These are phyloP conservation scores for Ceratocystis cubensis DNA, from an alignment of 2,329 filamentous ascomycete species.

Conservation along the genomic window DNA sequence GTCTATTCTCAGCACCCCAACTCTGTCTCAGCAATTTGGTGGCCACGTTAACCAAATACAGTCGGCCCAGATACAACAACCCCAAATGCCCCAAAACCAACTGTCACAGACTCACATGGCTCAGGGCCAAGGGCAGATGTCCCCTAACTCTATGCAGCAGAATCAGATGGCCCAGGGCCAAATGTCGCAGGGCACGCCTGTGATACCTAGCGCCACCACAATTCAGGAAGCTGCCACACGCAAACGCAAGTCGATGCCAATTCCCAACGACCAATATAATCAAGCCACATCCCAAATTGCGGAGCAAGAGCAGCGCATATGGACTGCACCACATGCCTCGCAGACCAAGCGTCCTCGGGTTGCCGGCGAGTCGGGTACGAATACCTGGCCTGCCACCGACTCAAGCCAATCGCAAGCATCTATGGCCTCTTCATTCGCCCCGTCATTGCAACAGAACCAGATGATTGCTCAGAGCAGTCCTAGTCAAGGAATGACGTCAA, in stretches of 20 bases:
- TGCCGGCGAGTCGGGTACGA: slow-evolving; percentile 12
- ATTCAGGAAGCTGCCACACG: slow-evolving; percentile 17
- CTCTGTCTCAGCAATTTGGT: slow-evolving; percentile 10
- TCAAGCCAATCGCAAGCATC: slow-evolving; percentile 13
- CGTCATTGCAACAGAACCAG: slow-evolving; percentile 17
- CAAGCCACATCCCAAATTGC: slow-evolving; percentile 10
- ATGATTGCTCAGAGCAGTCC: slow-evolving; percentile 18
- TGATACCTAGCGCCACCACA: slow-evolving; percentile 1
- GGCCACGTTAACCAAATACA: slow-evolving; percentile 13
- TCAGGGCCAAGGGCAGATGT: slow-evolving; percentile 13
- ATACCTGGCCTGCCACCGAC: slow-evolving; percentile 11
- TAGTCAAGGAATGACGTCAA: slow-evolving; percentile 6
- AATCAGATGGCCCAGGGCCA: slow-evolving; percentile 13
- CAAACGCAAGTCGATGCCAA: slow-evolving; percentile 20
- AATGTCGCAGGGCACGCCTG: slow-evolving; percentile 11
- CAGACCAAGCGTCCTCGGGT: slow-evolving; percentile 20
- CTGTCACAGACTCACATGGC: slow-evolving; percentile 4
- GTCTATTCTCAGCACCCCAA: slow-evolving; percentile 3
- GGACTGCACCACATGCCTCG: slow-evolving; percentile 6
- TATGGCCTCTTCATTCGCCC: slow-evolving; percentile 13
- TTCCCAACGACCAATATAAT: slow-evolving; percentile 17
- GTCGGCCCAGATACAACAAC: slow-evolving; percentile 13
- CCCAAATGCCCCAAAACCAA: slow-evolving; percentile 9
- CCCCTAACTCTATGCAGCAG: not conserved
- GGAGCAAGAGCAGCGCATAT: slow-evolving; percentile 15